These are phyloP conservation scores for Colletotrichum lindemuthianum DNA, from an alignment of 2,329 filamentous ascomycete species.

Conservation along the genomic window DNA sequence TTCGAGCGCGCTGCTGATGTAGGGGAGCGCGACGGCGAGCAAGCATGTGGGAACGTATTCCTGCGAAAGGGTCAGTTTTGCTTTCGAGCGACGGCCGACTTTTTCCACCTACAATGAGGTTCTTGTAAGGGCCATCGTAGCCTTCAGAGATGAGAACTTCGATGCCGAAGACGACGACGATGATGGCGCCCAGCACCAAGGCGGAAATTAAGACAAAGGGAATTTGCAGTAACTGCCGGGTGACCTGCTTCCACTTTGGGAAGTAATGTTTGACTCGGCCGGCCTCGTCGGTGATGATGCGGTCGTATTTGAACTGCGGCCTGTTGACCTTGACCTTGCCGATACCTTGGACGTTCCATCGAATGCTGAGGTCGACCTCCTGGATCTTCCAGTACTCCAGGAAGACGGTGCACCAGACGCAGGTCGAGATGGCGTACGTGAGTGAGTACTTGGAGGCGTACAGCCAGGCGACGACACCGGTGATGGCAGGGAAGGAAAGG, in stretches of 20 bases:
- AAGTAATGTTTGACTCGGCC: conserved; percentile 72
- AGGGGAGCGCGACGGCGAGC: conserved; percentile 73
- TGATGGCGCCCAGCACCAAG: conserved; percentile 70
- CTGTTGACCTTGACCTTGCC: conserved; percentile 73
- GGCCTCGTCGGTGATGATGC: conserved; percentile 68
- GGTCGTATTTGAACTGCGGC: conserved; percentile 72
- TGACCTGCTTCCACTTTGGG: conserved; percentile 70
- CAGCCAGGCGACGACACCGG: conserved; percentile 75
- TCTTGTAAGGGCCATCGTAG: conserved; percentile 76
- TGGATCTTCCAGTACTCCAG: conserved; percentile 85
- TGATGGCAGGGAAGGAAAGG: conserved; percentile 73
- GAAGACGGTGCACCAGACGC: conserved; percentile 78
- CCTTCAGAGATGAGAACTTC: conserved; percentile 81
- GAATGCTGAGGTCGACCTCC: conserved; percentile 75
- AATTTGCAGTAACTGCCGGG: conserved; percentile 73
- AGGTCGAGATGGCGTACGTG: conserved; percentile 72
- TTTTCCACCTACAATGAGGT: conserved; percentile 61
- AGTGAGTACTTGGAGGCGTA: conserved; percentile 77
- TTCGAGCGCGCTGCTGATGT: conserved; percentile 71
- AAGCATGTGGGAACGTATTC: conserved; percentile 78
- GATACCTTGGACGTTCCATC: conserved; percentile 78
- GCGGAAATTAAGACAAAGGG: conserved; percentile 73
- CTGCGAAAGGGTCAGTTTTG: conserved; percentile 47
- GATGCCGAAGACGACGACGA: conserved; percentile 75
- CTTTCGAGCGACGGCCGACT: conserved; percentile 9